Evolutionary conservation across 345 rosid species (phyloP).

Genomic region (Cardiospermum halicacabum): DNA sequence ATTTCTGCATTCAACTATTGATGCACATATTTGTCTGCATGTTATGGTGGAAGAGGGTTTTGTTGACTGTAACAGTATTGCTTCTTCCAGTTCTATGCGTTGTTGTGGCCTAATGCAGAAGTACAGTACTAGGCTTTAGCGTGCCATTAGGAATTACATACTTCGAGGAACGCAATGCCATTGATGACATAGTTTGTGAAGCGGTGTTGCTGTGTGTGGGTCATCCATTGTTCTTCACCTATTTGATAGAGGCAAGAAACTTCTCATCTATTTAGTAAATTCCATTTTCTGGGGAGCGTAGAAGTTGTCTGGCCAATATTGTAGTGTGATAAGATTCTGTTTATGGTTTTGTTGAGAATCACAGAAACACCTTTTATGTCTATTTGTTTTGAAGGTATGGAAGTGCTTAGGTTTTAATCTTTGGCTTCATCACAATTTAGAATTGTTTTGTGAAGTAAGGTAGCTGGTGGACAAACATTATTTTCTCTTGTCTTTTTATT

Average conservation of each 20-base stretch:
- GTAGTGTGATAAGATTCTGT: neutral
- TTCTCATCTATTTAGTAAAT: neutral
- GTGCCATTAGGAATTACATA: neutral
- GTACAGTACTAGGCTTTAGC: neutral
- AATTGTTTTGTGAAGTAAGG: neutral
- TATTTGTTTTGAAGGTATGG: neutral
- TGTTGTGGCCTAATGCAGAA: neutral
- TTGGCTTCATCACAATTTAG: neutral
- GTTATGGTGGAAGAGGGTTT: neutral
- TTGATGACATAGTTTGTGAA: neutral
- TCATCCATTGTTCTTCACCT: neutral
- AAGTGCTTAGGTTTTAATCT: neutral
- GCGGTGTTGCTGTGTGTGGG: neutral
- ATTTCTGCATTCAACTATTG: neutral
- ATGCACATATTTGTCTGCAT: neutral
- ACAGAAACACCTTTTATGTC: neutral
- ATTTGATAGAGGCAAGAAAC: neutral
- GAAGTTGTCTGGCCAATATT: constrained; percentile 1
- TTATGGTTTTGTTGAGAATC: neutral
- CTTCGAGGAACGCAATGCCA: neutral
- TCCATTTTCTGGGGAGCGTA: neutral
- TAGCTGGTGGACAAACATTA: neutral
- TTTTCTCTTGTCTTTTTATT: neutral
- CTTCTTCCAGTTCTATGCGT: neutral
- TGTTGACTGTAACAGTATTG: neutral